phyloP scores from a whole-genome alignment of 345 rosid genomes.

The Theobroma cacao region DNA sequence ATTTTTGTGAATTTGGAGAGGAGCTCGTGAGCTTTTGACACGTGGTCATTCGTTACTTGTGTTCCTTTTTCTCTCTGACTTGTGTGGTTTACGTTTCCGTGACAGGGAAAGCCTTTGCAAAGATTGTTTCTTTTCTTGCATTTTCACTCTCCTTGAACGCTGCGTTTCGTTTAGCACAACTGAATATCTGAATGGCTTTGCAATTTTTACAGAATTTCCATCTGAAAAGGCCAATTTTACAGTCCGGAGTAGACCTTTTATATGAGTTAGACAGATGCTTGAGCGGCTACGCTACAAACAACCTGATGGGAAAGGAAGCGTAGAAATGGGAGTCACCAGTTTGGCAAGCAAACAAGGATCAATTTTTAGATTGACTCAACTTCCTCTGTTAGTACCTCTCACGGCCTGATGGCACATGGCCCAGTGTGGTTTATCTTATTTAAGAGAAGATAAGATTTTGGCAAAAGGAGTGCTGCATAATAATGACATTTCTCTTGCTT shows the following conservation, averaged over 20 bases:
- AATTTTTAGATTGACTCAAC: background rate
- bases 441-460: background rate
- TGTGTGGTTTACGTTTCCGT: constrained; percentile 20
- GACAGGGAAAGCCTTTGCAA: background rate
- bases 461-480: background rate
- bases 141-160: background rate
- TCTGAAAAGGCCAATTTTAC: background rate
- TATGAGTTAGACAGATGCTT: background rate
- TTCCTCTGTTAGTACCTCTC: background rate
- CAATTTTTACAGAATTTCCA: background rate
- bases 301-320: background rate
- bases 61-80: background rate
- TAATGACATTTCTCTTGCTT: background rate
- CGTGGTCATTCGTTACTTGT: constrained; percentile 17
- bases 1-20: constrained; percentile 17
- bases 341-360: background rate
- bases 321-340: background rate
- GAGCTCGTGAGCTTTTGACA: constrained; percentile 21
- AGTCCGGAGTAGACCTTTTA: no score
- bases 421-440: background rate
- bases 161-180: background rate
- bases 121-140: background rate
- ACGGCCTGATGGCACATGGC: background rate
- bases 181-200: background rate
- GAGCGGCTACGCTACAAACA: background rate